Conservation (phyloP, 2,329 filamentous ascomycete species). For the Claviceps sp. region DNA sequence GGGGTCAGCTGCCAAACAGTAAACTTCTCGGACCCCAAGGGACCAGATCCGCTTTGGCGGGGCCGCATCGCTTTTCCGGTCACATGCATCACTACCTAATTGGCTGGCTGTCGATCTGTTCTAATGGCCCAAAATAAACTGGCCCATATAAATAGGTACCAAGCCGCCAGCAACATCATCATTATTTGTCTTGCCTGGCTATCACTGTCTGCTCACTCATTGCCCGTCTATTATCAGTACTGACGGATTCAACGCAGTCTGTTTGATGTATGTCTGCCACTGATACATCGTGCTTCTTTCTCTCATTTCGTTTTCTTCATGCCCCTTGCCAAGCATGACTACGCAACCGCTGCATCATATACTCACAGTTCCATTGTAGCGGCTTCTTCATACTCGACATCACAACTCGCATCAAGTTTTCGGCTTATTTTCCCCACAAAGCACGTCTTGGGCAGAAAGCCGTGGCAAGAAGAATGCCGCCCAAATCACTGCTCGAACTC, state of each 20-base stretch:
- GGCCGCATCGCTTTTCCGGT: too few relatives aligned
- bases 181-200: neutral
- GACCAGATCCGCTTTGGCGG: too few relatives aligned
- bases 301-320: neutral
- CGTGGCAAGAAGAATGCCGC: slow-evolving; percentile 19
- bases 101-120: too few relatives aligned
- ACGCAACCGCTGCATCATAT: neutral
- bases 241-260: neutral
- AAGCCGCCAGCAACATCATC: neutral
- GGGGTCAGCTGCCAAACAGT: too few relatives aligned
- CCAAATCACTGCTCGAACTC: slow-evolving; percentile 38
- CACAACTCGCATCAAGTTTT: neutral
- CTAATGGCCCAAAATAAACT: too few relatives aligned
- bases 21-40: too few relatives aligned
- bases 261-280: neutral
- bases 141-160: too few relatives aligned
- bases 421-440: neutral
- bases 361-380: neutral
- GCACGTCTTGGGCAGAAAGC: neutral
- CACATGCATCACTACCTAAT: too few relatives aligned
- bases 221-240: too few relatives aligned
- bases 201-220: neutral
- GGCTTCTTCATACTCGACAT: neutral
- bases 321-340: neutral
- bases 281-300: neutral